phyloP scores from a whole-genome alignment of 202 grass and related monocot genomes.

The Tripidium arundinaceum region DNA sequence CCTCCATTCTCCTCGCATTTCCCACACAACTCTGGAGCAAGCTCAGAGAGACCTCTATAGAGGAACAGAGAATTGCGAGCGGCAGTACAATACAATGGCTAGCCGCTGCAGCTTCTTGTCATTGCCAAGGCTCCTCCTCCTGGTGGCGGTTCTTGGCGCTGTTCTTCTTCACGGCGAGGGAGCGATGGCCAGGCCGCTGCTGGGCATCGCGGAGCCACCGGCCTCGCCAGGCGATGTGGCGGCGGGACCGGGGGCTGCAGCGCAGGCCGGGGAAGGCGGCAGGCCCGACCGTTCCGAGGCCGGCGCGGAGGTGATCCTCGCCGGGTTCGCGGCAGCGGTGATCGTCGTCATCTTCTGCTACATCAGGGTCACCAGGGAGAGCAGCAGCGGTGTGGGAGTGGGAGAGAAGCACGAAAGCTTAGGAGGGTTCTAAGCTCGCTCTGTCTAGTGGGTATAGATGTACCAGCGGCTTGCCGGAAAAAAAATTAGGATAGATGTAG shows the following conservation, averaged over 20 bases:
- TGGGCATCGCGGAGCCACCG: no score
- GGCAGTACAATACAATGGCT: conserved; percentile 23
- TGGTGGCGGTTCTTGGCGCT: conserved; percentile 5
- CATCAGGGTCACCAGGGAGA: no score
- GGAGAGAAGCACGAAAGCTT: conserved; percentile 15
- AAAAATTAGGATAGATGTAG: neutral
- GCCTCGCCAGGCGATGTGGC: no score
- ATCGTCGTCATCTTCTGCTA: no score
- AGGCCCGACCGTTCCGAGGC: no score
- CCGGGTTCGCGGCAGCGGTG: no score
- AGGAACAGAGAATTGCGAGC: no score
- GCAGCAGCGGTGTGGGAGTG: neutral
- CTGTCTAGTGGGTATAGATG: neutral
- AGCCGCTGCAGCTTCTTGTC: neutral
- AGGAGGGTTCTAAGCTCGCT: neutral
- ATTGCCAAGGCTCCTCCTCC: neutral
- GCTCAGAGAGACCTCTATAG: neutral
- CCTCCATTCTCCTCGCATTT: conserved; percentile 14
- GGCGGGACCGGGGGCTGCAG: no score
- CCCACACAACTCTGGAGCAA: neutral
- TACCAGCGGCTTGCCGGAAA: neutral
- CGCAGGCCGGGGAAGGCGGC: no score
- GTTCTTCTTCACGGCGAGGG: neutral
- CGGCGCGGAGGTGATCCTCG: no score
- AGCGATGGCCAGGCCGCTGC: conserved; percentile 3